A percentile compares a stretch with the other conserved stretches of the same genome.
These are phyloP conservation scores for Silene uniflora DNA, from an alignment of 148 eudicot species.

Conservation along the genomic window DNA sequence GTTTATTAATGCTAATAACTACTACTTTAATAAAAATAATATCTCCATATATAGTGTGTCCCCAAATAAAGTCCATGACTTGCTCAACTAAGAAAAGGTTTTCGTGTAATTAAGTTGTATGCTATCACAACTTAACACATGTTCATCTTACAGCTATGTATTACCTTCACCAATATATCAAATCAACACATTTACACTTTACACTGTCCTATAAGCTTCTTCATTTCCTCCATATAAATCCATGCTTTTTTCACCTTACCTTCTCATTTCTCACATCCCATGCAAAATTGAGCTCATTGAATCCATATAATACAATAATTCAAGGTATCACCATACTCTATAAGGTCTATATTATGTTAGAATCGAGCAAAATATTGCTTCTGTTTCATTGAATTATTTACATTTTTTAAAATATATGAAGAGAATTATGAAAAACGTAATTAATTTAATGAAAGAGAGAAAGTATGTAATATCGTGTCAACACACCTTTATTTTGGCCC, in stretches of 20 bases:
- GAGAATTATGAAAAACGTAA: no score
- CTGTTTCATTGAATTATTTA: no score
- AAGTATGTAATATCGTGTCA: no score
- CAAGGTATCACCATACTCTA: no score
- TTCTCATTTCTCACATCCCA: slow-evolving; percentile 3
- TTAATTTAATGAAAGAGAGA: no score
- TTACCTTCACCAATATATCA: slow-evolving; percentile 14
- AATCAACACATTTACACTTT: not conserved
- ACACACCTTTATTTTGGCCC: no score
- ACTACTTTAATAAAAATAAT: not conserved
- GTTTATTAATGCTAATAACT: no score
- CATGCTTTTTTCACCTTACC: not conserved
- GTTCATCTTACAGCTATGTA: slow-evolving; percentile 20
- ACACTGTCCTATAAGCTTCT: not conserved
- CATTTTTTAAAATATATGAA: no score
- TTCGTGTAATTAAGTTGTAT: slow-evolving; percentile 14
- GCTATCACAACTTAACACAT: slow-evolving; percentile 10
- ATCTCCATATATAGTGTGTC: not conserved
- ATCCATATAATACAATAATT: not conserved
- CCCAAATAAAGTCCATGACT: not conserved
- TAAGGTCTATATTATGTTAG: no score
- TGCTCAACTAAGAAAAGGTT: slow-evolving; percentile 11
- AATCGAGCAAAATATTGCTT: no score
- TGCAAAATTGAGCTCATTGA: not conserved
- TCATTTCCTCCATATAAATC: not conserved